Evolutionary conservation across 495 filamentous ascomycete genomes (phyloP).

Genomic region (Neurospora cerealis): DNA sequence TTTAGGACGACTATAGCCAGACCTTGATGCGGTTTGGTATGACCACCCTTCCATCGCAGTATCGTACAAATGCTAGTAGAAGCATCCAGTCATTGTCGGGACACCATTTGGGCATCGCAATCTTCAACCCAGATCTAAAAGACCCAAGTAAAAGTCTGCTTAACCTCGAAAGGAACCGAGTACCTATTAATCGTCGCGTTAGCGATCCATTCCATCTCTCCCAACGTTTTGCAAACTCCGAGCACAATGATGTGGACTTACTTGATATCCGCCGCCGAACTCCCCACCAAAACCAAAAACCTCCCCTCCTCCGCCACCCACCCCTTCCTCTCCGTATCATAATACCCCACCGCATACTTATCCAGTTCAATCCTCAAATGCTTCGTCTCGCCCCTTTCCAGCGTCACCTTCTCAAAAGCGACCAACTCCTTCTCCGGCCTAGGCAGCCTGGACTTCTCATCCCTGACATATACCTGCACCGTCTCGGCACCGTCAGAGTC

Average conservation of each 20-base stretch:
- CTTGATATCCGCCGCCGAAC: constrained; percentile 36
- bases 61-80: too few relatives aligned
- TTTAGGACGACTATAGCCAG: too few relatives aligned
- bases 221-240: too few relatives aligned
- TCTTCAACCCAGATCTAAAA: constrained; percentile 25
- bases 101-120: too few relatives aligned
- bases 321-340: constrained; percentile 54
- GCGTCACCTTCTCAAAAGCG: constrained; percentile 67
- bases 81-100: too few relatives aligned
- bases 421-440: constrained; percentile 70
- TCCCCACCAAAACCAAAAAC: constrained; percentile 56
- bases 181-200: constrained; percentile 24
- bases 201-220: too few relatives aligned
- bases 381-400: constrained; percentile 61
- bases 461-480: constrained; percentile 66
- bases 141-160: constrained; percentile 49
- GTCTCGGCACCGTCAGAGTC: constrained; percentile 57
- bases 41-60: too few relatives aligned
- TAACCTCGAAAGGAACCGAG: constrained; percentile 41
- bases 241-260: too few relatives aligned
- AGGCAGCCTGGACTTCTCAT: constrained; percentile 44
- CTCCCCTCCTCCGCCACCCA: constrained; percentile 74
- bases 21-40: too few relatives aligned
- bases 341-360: constrained; percentile 74
- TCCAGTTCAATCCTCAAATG: constrained; percentile 55